These are phyloP conservation scores for Boletus speciosus DNA, from an alignment of 768 basidiomycete species.

Conservation along the genomic window DNA sequence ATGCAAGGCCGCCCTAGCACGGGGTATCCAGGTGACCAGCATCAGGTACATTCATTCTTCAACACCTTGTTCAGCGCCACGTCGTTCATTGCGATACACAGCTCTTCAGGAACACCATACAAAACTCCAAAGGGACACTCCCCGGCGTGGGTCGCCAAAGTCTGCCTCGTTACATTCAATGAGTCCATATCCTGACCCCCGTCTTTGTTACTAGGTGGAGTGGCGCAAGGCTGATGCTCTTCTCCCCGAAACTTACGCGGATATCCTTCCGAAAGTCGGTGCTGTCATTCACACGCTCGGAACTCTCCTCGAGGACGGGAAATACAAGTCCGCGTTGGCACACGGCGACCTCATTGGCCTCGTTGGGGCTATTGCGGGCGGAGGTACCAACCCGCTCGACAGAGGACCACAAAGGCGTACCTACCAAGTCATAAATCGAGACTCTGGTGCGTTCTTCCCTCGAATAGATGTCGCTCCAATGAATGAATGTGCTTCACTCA, in stretches of 20 bases:
- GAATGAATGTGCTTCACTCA: constrained; percentile 11
- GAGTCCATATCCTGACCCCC: constrained; percentile 5
- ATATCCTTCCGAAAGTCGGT: constrained; percentile 60
- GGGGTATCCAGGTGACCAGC: constrained; percentile 84
- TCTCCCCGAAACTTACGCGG: constrained; percentile 65
- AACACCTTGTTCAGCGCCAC: not conserved
- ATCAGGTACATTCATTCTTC: constrained; percentile 55
- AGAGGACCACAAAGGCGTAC: constrained; percentile 39
- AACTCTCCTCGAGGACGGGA: constrained; percentile 74
- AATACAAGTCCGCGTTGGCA: constrained; percentile 74
- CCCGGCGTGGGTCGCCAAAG: constrained; percentile 82
- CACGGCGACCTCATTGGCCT: constrained; percentile 55
- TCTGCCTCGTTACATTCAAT: constrained; percentile 29
- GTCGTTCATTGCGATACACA: constrained; percentile 28
- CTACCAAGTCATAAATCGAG: constrained; percentile 85
- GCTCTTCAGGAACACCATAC: constrained; percentile 85
- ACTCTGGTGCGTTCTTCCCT: constrained; percentile 64
- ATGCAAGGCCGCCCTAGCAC: constrained; percentile 80
- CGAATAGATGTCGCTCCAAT: constrained; percentile 1
- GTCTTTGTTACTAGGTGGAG: constrained; percentile 54
- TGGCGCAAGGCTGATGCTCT: constrained; percentile 88
- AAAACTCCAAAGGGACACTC: constrained; percentile 85
- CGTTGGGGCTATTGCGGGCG: constrained; percentile 44
- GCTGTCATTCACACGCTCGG: constrained; percentile 95
- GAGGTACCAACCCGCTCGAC: constrained; percentile 58